A percentile compares a stretch with the other conserved stretches of the same genome.
phyloP scores from a whole-genome alignment of 1,284 basidiomycete species.

The Microbotryum intermedium region DNA sequence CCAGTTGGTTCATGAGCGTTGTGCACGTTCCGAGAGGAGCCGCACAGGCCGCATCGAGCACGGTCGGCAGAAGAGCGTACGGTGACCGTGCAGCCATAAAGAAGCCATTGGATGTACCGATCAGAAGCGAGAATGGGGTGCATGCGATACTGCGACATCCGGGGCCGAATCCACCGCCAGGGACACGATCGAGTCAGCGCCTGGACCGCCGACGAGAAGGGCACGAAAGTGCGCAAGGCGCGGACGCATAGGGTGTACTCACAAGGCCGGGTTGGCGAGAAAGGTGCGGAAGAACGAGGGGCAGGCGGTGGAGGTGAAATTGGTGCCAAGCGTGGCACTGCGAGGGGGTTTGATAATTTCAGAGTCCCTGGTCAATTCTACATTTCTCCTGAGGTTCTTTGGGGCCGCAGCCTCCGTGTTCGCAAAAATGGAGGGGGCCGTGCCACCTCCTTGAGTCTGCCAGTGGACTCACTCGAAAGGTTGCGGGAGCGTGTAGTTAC shows the following conservation, averaged over 20 bases:
- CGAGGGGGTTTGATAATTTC: not conserved
- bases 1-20: constrained; percentile 23
- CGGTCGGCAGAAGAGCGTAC: constrained; percentile 22
- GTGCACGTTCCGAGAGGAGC: constrained; percentile 14
- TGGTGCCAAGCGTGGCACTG: constrained; percentile 31
- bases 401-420: not conserved
- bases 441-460: not conserved
- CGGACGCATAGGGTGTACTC: not conserved
- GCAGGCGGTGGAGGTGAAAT: constrained; percentile 30
- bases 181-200: not conserved
- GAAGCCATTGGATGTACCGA: constrained; percentile 32
- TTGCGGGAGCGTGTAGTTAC: constrained; percentile 18
- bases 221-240: not conserved
- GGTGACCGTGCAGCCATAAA: constrained; percentile 25
- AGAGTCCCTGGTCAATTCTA: not conserved
- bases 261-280: constrained; percentile 28
- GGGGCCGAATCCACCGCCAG: not conserved
- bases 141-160: constrained; percentile 16
- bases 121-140: constrained; percentile 32
- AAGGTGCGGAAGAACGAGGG: constrained; percentile 32
- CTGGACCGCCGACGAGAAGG: too few species aligned
- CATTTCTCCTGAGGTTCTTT: too few species aligned
- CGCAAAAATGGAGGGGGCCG: not conserved
- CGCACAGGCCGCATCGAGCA: constrained; percentile 30
- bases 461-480: constrained; percentile 26